Evolutionary conservation across 495 filamentous ascomycete genomes (phyloP), one percentile per base, ranked within the genome.

Genomic region (Letharia columbiana): DNA sequence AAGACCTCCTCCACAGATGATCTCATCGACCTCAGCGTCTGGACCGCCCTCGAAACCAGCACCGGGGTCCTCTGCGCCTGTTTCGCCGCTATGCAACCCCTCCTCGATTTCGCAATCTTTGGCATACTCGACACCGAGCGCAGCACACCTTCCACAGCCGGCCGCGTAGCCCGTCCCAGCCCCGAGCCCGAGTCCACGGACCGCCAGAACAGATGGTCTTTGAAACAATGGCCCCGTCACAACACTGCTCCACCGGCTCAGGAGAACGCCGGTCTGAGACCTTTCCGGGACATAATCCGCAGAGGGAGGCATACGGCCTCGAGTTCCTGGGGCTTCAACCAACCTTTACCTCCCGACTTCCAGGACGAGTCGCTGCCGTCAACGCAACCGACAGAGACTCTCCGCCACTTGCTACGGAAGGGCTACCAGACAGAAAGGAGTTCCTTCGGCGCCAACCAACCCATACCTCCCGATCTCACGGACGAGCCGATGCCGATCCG

Each of bases 41-140:
- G 77, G 77, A 76, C 77, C 28, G 73, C 74, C 2, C 72, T 79
- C n/a, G 79, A 81, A 62, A 72, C 78, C 5, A 72, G 76, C 35
- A 70, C 76, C 45, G 77, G 77, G 31, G 71, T 81, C 45, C 76
- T 80, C 59, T 74, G 75, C 63, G 76, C 77, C 6, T 79, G 79
- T 66, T 69, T 82, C 18, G 77, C 77, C 1, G 75, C 78, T 5
- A 72, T 78, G 60, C 74, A 74, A 12, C 57, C 63, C 15, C 70
- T 68, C 20, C 47, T 68, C 61, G 31, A 50, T 23, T 35, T 37
- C 47, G 37, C 15, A 18, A 39, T 40, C 45, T 45, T 35, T 35
- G 3, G 44, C 35, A 23, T n/a, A 13, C 31, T 23, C 12, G 44
- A 47, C 44, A 47, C 44, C 15, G 44, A 47, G 18, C 44, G 44